Base-by-base conservation (phyloP, 2,329 filamentous ascomycete species). In the Knufia petricola region DNA sequence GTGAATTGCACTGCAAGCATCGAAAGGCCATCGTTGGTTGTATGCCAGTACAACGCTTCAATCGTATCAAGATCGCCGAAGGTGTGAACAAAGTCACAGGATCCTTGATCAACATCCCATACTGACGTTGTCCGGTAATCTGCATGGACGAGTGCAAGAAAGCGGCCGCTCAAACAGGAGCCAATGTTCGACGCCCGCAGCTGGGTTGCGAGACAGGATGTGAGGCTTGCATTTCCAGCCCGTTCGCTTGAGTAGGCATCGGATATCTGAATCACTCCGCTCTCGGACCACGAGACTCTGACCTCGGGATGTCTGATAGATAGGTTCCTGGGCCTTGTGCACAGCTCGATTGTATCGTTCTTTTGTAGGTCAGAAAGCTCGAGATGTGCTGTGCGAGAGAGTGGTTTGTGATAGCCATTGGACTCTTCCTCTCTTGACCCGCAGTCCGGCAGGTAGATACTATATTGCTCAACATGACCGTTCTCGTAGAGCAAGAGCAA, bases 1-100 rank as follows among this genome's bases (percentile, higher is more conserved):
- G 84, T 82, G 60, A 95, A 95, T 0, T 89, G 88, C n/a, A 95
- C 86, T 1, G 89, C 87, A 17, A 95, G 72, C 48, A 95, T 88
- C 1, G 86, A 90, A 60, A 95, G 87, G 42, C 81, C 81, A 63
- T 94, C 87, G 0, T 87, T 87, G 0, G 89, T 95, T 2, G 86
- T 90, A 1, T 88, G 90, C 90, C 90, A 95, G 64, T 95, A 88
- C 10, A 95, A 76, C 64, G 95, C 89, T 54, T 84, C 81, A 34
- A 95, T 87, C 4, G 75, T 77, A 58, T 92, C 84, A 51, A 84
- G 76, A 10, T 75, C 74, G 55, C 83, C 76, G 55, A 88, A 92
- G 24, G 79, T 75, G 58, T 90, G 79, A 52, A 85, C 77, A 60
- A 86, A 88, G 63, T 95, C 89, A 4, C 95, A 74, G 53, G 87